phyloP scores from a whole-genome alignment of 768 basidiomycete genomes.

The Auriscalpium orientale region DNA sequence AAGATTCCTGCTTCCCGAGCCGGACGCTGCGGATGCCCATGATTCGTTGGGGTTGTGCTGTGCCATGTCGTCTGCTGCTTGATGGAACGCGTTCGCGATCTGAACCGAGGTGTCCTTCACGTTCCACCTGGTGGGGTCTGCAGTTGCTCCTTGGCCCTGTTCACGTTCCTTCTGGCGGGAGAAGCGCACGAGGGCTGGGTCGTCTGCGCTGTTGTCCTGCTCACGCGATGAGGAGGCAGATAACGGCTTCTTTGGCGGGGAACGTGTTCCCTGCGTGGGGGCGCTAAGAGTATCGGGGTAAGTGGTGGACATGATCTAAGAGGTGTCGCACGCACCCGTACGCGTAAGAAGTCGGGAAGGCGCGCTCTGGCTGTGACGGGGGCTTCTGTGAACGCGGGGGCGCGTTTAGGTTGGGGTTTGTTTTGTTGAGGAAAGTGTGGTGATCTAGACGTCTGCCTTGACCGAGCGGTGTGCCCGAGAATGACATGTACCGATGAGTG shows the following conservation, averaged over 20 bases:
- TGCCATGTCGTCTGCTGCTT: conserved; percentile 36
- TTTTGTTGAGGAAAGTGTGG: conserved; percentile 65
- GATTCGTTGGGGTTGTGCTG: conserved; percentile 9
- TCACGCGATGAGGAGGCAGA: conserved; percentile 28
- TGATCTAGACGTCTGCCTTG: conserved; percentile 85
- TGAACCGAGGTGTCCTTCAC: conserved; percentile 84
- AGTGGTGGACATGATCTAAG: conserved; percentile 16
- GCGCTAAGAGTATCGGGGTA: conserved; percentile 34
- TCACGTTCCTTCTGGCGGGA: conserved; percentile 40
- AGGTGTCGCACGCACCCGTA: conserved; percentile 48
- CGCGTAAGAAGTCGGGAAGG: conserved; percentile 55
- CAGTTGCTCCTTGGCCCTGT: conserved; percentile 21
- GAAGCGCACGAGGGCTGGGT: conserved; percentile 39
- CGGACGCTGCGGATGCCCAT: conserved; percentile 50
- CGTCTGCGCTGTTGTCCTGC: conserved; percentile 20
- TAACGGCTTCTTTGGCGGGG: conserved; percentile 43
- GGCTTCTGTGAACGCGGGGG: conserved; percentile 23
- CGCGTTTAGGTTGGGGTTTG: conserved; percentile 25
- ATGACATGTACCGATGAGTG: conserved; percentile 55
- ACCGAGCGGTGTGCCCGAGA: conserved; percentile 75
- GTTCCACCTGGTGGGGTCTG: conserved; percentile 53
- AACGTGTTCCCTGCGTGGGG: conserved; percentile 47
- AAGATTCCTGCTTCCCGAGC: conserved; percentile 36
- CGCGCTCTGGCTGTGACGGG: conserved; percentile 21
- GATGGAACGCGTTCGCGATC: conserved; percentile 73